These are phyloP conservation scores for Chiua virens DNA, from an alignment of 768 basidiomycete genomes.

Conservation along the genomic window DNA sequence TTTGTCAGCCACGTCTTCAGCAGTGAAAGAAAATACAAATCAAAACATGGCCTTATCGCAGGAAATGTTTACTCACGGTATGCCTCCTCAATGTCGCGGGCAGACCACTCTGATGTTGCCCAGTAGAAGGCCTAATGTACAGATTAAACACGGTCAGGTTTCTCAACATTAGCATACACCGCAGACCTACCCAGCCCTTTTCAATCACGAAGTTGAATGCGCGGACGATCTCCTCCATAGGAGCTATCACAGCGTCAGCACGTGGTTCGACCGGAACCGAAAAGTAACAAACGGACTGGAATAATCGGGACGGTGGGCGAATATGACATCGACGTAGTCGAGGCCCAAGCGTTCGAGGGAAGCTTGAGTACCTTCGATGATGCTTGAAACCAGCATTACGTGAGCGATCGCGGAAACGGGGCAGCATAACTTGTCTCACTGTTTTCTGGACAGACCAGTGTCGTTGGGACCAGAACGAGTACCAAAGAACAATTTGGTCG, in stretches of 20 bases:
- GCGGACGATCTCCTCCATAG: slow-evolving; percentile 57
- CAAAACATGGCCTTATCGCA: background rate
- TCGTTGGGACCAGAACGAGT: slow-evolving; percentile 47
- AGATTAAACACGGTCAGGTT: background rate
- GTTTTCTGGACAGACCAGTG: slow-evolving; percentile 35
- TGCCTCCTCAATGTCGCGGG: slow-evolving; percentile 48
- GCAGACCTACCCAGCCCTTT: slow-evolving; percentile 39
- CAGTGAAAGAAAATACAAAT: background rate
- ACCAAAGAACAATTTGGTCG: slow-evolving; percentile 62
- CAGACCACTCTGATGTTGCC: slow-evolving; percentile 59
- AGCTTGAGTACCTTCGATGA: slow-evolving; percentile 55
- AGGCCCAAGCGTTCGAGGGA: slow-evolving; percentile 50
- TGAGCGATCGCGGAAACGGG: background rate
- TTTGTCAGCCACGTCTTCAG: slow-evolving; percentile 47
- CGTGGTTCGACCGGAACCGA: background rate
- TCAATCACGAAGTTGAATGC: slow-evolving; percentile 58
- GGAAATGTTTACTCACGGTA: slow-evolving; percentile 24
- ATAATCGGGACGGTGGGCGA: slow-evolving; percentile 51
- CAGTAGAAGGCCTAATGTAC: slow-evolving; percentile 39
- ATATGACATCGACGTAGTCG: slow-evolving; percentile 51
- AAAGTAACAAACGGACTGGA: slow-evolving; percentile 22
- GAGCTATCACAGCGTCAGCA: slow-evolving; percentile 25
- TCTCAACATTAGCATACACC: background rate
- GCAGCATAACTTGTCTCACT: slow-evolving; percentile 15
- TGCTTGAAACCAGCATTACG: slow-evolving; percentile 22